Evolutionary conservation across 2,329 filamentous ascomycete genomes (phyloP).

Genomic region (Verticillium nonalfalfae): DNA sequence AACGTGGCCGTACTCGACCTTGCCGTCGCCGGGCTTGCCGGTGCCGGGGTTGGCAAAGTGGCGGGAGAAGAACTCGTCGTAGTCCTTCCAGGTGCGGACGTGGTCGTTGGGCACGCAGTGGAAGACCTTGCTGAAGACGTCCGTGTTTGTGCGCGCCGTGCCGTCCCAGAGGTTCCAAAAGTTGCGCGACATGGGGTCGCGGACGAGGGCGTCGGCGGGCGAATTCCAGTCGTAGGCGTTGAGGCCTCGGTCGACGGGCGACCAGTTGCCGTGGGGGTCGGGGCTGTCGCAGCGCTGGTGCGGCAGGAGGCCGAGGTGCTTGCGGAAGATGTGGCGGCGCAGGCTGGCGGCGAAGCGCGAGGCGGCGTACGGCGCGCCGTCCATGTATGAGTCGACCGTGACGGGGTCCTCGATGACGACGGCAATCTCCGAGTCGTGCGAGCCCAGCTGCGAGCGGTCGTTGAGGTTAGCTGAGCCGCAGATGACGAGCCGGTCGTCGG

Average conservation of each 20-base stretch:
- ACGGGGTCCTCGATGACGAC: slow-evolving; percentile 78
- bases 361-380: slow-evolving; percentile 64
- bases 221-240: slow-evolving; percentile 73
- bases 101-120: slow-evolving; percentile 67
- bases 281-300: slow-evolving; percentile 63
- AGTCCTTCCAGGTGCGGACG: slow-evolving; percentile 66
- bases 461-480: slow-evolving; percentile 63
- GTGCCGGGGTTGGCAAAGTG: slow-evolving; percentile 56
- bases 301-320: slow-evolving; percentile 80
- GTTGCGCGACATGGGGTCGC: slow-evolving; percentile 63
- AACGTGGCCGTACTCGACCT: slow-evolving; percentile 81
- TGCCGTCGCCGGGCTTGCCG: slow-evolving; percentile 38
- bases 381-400: slow-evolving; percentile 65
- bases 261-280: slow-evolving; percentile 60
- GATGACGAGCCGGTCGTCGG: slow-evolving; percentile 75
- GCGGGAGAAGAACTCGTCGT: slow-evolving; percentile 62
- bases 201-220: slow-evolving; percentile 59
- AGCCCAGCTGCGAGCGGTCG: slow-evolving; percentile 68
- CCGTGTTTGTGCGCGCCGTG: slow-evolving; percentile 72
- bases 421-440: slow-evolving; percentile 85
- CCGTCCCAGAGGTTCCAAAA: slow-evolving; percentile 68
- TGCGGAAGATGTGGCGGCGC: slow-evolving; percentile 80
- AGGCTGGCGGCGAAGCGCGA: slow-evolving; percentile 73
- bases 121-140: slow-evolving; percentile 76
- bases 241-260: slow-evolving; percentile 61